Evolutionary conservation across 352 stramenopile species (phyloP), one percentile per base, ranked within the genome.

Genomic region (Phytophthora fragariaefolia): DNA sequence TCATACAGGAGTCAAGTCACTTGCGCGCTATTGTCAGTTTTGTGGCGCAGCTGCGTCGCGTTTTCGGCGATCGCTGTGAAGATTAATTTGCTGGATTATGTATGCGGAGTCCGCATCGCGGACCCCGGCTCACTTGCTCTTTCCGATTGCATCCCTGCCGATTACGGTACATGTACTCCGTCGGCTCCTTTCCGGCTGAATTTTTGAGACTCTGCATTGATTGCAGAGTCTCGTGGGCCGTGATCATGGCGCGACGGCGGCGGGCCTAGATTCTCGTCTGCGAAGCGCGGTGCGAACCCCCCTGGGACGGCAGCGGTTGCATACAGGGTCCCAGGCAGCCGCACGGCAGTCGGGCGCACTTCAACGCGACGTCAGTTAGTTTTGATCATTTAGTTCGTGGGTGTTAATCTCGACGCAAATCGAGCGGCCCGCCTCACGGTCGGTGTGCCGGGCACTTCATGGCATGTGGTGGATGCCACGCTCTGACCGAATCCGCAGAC

Each of bases 331-430:
- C 15, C 26, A 36, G 47, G 23, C 32, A 43, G 49, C 32, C 28
- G 28, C 49, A 28, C 43, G n/a, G 27, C 12, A 24, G 49, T 26
- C 48, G 15, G 8, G 12, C 46, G 6, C 23, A 18, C 24, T 32
- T 53, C 46, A 53, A 53, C 23, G 9, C 24, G 46, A 53, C 46
- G 24, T 13, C 46, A 38, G 24, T 53, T 46, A 46, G 38, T 46
- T 46, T 46, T 36, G 22, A 38, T 53, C 47, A 53, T 53, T 53
- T 53, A 53, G 47, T 53, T 53, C 47, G 47, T 53, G 24, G 6
- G 26, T 8, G n/a, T 36, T 53, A 53, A 53, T 53, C 47, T 38
- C 24, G 40, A 24, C 40, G 40, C 40, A 23, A 23, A 46, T 46
- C 40, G 24, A 9, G 43, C 22, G 10, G 47, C 47, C 47, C 47